A percentile compares a stretch with the other conserved stretches of the same genome.
Conservation (phyloP, 441 rosid genomes). For the Raphanus hybrid region DNA sequence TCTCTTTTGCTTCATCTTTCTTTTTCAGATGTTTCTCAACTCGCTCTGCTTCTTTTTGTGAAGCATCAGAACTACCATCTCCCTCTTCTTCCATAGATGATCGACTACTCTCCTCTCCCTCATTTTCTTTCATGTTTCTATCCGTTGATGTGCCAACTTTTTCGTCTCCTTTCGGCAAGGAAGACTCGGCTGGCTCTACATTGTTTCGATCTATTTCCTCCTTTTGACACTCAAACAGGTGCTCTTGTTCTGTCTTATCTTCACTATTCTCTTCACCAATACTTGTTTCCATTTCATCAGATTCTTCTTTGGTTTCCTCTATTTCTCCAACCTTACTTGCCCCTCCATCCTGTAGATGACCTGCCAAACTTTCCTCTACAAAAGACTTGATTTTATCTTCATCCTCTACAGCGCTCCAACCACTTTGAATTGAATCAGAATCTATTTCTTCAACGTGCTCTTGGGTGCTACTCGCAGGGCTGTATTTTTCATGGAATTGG, state of each 20-base stretch:
- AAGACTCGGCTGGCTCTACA: constrained; percentile 39
- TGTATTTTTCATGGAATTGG: constrained; percentile 42
- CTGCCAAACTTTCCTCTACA: constrained; percentile 34
- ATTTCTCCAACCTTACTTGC: constrained; percentile 38
- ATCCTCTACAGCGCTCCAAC: constrained; percentile 48
- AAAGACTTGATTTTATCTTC: constrained; percentile 35
- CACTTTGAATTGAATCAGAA: constrained; percentile 50
- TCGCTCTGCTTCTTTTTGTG: constrained; percentile 50
- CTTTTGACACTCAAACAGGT: constrained; percentile 40
- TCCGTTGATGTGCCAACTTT: constrained; percentile 13
- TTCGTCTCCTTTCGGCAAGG: constrained; percentile 33
- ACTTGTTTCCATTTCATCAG: constrained; percentile 23
- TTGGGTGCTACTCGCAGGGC: constrained; percentile 40
- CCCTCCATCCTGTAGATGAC: constrained; percentile 30
- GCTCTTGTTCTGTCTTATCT: constrained; percentile 41
- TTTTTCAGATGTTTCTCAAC: constrained; percentile 46
- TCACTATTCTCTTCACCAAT: constrained; percentile 30
- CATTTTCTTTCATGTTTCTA: constrained; percentile 32
- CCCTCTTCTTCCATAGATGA: constrained; percentile 52
- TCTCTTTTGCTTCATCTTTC: constrained; percentile 59
- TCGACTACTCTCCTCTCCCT: constrained; percentile 45
- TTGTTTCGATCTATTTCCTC: constrained; percentile 45
- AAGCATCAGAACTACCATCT: constrained; percentile 46
- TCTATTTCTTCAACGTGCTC: constrained; percentile 50
- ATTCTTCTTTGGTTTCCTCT: constrained; percentile 45